Evolutionary conservation across 306 rosid genomes (phyloP), one percentile per base, ranked within the genome.

Genomic region (Biancaea sappan): DNA sequence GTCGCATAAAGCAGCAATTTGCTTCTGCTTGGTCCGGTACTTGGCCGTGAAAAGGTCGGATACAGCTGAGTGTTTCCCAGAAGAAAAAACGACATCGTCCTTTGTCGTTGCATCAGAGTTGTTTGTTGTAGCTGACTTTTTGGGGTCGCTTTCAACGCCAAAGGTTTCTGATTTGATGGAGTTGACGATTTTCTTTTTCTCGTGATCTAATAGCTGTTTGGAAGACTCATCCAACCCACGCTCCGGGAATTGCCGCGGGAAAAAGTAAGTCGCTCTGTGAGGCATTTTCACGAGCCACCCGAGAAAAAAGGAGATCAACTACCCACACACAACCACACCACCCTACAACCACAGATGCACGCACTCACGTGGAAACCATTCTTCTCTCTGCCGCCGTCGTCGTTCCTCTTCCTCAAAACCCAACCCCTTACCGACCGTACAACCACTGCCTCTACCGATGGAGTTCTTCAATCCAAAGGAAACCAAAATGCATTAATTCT

Each of bases 191-290:
- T 83, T 88, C 60, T 78, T 77, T 77, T 78, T 76, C 78, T 86
- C 88, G 82, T 86, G 95, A 87, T 85, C 87, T 25, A 70, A 50
- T 40, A 70, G 69, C 80, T 76, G 89, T 67, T 86, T 89, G 12
- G 96, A 77, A 8, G 93, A 84, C 31, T 83, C 89, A 44, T 85
- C 90, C 28, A 86, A 84, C 72, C 89, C 77, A 24, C 86, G 84
- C 72, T 88, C 97, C 13, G 93, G 92, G 47, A 92, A 90, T 8
- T 92, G 96, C 79, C 99, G 86, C 16, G 99, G 99, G 77, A 94
- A 94, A 88, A 94, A 72, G 95, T 94, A 94, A 53, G 99, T 94
- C 65, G 96, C 75, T 82, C 90, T 88, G 78, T 94, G 99, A 71
- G 99, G 99, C 99, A 94, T 94, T 79, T 66, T 72, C 91, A 88